Conservation (phyloP, 352 stramenopile genomes). For the Globisporangium nunn region DNA sequence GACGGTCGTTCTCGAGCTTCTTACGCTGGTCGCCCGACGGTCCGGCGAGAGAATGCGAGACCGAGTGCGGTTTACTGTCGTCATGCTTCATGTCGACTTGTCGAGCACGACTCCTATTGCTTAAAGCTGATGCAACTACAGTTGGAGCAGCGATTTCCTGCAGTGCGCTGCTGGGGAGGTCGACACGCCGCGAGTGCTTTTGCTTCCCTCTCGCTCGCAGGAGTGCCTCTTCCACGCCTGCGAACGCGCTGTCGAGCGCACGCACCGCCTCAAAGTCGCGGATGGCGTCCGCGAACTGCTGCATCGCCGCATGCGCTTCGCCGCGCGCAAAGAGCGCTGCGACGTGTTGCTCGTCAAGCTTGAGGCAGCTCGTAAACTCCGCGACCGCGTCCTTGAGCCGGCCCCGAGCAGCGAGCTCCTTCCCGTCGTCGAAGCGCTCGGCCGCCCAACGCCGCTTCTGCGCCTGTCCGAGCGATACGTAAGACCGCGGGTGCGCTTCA, state of each 20-base stretch:
- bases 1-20: slow-evolving; percentile 23
- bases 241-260: slow-evolving; percentile 13
- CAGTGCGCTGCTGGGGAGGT: slow-evolving; percentile 2
- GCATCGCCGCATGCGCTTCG: slow-evolving; percentile 14
- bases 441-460: slow-evolving; percentile 33
- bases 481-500: slow-evolving; percentile 20
- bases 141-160: not conserved
- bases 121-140: not conserved
- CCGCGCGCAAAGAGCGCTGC: slow-evolving; percentile 18
- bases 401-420: slow-evolving; percentile 18
- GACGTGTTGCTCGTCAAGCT: slow-evolving; percentile 21
- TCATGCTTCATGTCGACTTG: not conserved
- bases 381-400: slow-evolving; percentile 22
- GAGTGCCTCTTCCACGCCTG: slow-evolving; percentile 12
- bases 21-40: slow-evolving; percentile 1
- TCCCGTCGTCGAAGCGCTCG: slow-evolving; percentile 19
- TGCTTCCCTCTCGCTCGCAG: slow-evolving; percentile 14
- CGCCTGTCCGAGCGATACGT: slow-evolving; percentile 18
- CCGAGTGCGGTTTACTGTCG: not conserved
- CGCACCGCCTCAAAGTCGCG: slow-evolving; percentile 24
- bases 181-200: slow-evolving; percentile 15
- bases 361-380: slow-evolving; percentile 32
- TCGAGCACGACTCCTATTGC: not conserved
- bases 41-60: not conserved
- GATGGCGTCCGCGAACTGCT: slow-evolving; percentile 29